Evolutionary conservation across 192 early-diverging fungal genomes (phyloP), one percentile per base, ranked within the genome.

Genomic region (Geranomyces variabilis): DNA sequence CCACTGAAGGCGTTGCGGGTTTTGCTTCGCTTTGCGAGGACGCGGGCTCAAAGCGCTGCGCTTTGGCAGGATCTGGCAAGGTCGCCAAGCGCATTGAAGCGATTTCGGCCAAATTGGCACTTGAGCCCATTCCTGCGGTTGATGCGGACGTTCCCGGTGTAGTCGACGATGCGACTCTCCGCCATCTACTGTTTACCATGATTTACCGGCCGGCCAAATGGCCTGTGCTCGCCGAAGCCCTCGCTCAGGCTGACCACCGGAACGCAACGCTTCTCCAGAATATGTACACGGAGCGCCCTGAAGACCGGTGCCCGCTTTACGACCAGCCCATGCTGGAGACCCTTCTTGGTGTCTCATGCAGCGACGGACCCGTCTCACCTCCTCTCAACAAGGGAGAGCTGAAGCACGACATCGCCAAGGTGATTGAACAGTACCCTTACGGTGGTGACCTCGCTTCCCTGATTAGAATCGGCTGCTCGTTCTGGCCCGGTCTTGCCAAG

Each of bases 1-100:
- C 43, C 14, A 5, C 33, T 14, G 79, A 74, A 9, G 69, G 63
- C 12, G 41, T 76, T 43, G 74, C 76, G 30, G 67, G 43, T 28
- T 75, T 83, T 43, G 74, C 68, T 21, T 17, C 58, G 2, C 31
- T 51, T 19, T 83, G 81, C 69, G 77, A 81, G 49, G 30, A 29
- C 0, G 79, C 79, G 15, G 79, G 79, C 15, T 69, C 76, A 19
- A 14, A 30, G 26, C 73, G 77, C 30, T 81, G 79, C 59, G 69
- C 76, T 7, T 59, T 81, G 9, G 76, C 79, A 0, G n/a, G 26
- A 9, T 4, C 30, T 29, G 57, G n/a, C 1, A 41, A 63, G 5
- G 62, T 69, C 19, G 14, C 56, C 15, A 31, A 33, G 24, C 71
- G 60, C 6, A 24, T 74, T 45, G 12, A 31, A 13, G 19, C 30